phyloP scores from a whole-genome alignment of 805 yeast genomes.

The Metschnikowia amazonensis region DNA sequence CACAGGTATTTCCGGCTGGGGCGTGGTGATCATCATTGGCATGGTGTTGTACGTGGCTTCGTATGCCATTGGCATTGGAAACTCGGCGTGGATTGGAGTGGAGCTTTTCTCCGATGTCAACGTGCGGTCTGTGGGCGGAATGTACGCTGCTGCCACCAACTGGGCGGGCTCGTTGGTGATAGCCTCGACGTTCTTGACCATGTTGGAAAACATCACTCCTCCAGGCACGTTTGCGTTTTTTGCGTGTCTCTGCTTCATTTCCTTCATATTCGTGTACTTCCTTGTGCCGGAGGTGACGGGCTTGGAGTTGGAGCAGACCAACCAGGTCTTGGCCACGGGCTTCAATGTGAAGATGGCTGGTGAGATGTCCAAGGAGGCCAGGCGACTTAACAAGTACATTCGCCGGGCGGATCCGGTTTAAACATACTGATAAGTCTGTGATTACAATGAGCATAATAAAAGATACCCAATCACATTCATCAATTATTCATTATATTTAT shows the following conservation, averaged over 20 bases:
- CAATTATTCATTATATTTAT: too few relatives aligned
- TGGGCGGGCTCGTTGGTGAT: constrained; percentile 94
- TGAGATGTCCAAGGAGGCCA: constrained; percentile 35
- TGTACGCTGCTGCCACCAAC: constrained; percentile 87
- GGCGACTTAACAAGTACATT: constrained; percentile 17
- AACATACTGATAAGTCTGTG: too few relatives aligned
- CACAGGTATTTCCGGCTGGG: constrained; percentile 72
- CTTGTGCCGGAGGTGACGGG: constrained; percentile 92
- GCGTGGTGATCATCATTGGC: constrained; percentile 76
- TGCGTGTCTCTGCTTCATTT: constrained; percentile 72
- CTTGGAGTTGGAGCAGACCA: constrained; percentile 87
- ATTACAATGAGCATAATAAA: too few relatives aligned
- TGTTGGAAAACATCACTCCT: constrained; percentile 90
- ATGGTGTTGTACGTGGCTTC: constrained; percentile 87
- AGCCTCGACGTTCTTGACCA: constrained; percentile 88
- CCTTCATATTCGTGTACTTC: constrained; percentile 73
- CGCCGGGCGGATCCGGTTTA: neutral
- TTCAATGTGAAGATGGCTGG: constrained; percentile 66
- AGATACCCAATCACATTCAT: too few relatives aligned
- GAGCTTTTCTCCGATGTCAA: constrained; percentile 87
- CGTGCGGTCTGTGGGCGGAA: constrained; percentile 89
- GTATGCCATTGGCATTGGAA: constrained; percentile 93
- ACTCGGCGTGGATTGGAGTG: constrained; percentile 97
- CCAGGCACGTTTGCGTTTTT: constrained; percentile 91
- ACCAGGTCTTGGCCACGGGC: constrained; percentile 73